These are phyloP conservation scores for Metarhizium humberi DNA, from an alignment of 2,329 filamentous ascomycete species.

Conservation along the genomic window DNA sequence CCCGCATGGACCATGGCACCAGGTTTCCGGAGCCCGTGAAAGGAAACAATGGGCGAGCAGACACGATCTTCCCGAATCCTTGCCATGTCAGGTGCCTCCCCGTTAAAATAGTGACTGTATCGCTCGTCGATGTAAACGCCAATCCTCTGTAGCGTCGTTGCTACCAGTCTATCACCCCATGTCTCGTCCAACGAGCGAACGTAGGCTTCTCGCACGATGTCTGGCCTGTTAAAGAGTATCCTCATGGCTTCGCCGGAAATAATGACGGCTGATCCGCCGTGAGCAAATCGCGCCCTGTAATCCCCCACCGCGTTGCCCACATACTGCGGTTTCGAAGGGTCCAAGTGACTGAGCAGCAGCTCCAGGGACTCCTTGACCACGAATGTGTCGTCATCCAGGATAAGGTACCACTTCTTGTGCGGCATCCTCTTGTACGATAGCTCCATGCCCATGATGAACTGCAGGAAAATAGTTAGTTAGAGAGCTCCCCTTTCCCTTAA, in stretches of 20 bases:
- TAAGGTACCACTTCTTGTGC: slow-evolving; percentile 49
- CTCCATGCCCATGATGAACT: slow-evolving; percentile 48
- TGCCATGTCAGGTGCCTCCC: slow-evolving; percentile 39
- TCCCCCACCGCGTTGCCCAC: slow-evolving; percentile 49
- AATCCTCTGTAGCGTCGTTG: slow-evolving; percentile 41
- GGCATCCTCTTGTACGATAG: slow-evolving; percentile 40
- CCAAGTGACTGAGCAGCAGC: slow-evolving; percentile 38
- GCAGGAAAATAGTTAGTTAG: background rate
- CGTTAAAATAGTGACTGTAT: slow-evolving; percentile 46
- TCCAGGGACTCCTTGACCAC: slow-evolving; percentile 39
- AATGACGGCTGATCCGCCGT: slow-evolving; percentile 45
- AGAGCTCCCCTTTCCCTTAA: background rate
- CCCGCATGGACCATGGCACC: slow-evolving; percentile 37
- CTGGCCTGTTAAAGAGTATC: slow-evolving; percentile 32
- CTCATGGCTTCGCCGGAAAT: slow-evolving; percentile 41
- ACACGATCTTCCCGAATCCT: slow-evolving; percentile 39
- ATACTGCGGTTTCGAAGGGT: slow-evolving; percentile 37
- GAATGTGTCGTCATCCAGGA: slow-evolving; percentile 50
- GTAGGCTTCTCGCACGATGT: slow-evolving; percentile 34
- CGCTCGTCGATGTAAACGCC: slow-evolving; percentile 47
- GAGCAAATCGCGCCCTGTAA: slow-evolving; percentile 45
- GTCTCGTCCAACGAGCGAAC: slow-evolving; percentile 39
- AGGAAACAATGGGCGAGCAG: slow-evolving; percentile 45
- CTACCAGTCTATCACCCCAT: slow-evolving; percentile 45
- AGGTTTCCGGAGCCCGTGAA: slow-evolving; percentile 38